Evolutionary conservation across 1,139 yeast genomes (phyloP), one percentile per base, ranked within the genome.

Genomic region (Lodderomyces parapsilosis): DNA sequence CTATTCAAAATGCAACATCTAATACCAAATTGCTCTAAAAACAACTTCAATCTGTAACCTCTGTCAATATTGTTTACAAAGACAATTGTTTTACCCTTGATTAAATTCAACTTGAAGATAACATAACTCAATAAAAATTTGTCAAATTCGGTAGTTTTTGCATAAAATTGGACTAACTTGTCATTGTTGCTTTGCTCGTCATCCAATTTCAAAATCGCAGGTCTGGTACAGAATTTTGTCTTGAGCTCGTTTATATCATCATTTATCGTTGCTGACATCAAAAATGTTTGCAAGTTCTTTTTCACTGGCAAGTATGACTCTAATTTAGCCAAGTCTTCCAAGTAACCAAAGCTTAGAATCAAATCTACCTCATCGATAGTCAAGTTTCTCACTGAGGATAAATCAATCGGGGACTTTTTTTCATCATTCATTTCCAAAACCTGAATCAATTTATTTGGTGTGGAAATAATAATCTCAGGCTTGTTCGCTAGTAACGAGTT

Each of bases 351-450:
- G 2, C 96, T 85, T 44, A 89, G 69, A 38, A 94, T 81, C 56
- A 93, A 76, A 68, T 94, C 99, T 15, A 95, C 98, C 65, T 94
- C 99, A 68, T 94, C 99, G 51, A 94, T 86, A 31, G 90, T 95
- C 45, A 93, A 67, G 58, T 79, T 87, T 47, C 76, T 75, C 43
- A 93, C 77, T 24, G 74, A 65, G 22, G 76, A 71, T 48, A 85
- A 66, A 43, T 77, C 72, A 11, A 82, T 57, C 30, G 71, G 58
- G 13, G 61, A n/a, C n/a, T n/a, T 57, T 6, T 59, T 59, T 41
- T 75, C 75, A 31, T 71, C 60, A 38, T 62, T 57, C 42, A 75
- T 76, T 46, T 82, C 83, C 43, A 85, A 60, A n/a, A 76, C 73
- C 39, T 72, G 70, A 39, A 86, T 70, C 45, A 91, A 75, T 56